Percentiles rank a stretch among this genome's conserved stretches.
Evolutionary conservation across 1,284 basidiomycete species (phyloP).

Genomic region (Fistulina hepatica): DNA sequence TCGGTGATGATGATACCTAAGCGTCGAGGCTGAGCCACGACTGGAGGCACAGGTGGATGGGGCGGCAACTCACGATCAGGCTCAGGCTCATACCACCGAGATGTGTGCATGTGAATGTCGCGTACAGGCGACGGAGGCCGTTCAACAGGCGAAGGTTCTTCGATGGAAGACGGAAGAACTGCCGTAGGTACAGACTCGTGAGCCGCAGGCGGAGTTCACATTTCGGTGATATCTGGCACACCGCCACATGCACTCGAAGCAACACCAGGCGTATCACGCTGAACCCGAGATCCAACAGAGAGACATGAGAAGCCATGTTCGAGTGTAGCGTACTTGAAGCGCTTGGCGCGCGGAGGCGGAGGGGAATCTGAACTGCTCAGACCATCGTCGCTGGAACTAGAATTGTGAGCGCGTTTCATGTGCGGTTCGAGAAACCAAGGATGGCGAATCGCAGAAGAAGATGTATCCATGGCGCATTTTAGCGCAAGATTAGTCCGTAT

Average conservation of each 20-base stretch:
- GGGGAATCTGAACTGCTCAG: not conserved
- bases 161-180: not conserved
- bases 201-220: not conserved
- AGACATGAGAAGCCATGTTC: not conserved
- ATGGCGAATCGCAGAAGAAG: no score
- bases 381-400: not conserved
- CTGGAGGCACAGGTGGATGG: not conserved
- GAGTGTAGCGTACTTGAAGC: not conserved
- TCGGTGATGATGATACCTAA: conserved; percentile 1
- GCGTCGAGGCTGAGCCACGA: not conserved
- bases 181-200: not conserved
- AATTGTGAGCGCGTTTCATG: not conserved
- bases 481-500: no score
- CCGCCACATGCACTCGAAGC: not conserved
- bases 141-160: not conserved
- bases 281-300: not conserved
- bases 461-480: no score
- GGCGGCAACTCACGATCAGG: not conserved
- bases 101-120: not conserved
- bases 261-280: not conserved
- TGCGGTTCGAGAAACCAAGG: not conserved
- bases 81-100: not conserved
- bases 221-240: conserved; percentile 1
- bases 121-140: not conserved
- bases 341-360: not conserved